Evolutionary conservation across 2,329 filamentous ascomycete species (phyloP).

Genomic region (Penicillium sp.): DNA sequence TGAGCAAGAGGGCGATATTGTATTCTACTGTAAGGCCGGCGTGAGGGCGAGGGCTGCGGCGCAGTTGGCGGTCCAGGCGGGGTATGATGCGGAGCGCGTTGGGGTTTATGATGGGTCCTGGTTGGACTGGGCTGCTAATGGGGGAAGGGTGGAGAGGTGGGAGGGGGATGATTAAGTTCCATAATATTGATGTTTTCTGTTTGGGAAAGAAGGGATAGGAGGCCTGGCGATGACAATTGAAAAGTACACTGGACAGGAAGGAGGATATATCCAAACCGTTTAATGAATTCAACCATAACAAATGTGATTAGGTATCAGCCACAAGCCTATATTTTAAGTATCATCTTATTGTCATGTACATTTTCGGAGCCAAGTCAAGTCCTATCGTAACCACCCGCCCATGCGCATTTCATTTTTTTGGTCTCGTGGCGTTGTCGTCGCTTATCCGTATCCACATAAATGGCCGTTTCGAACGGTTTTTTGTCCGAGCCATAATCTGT

Average conservation of each 20-base stretch:
- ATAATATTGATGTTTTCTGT: no score
- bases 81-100: slow-evolving; percentile 69
- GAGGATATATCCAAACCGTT: slow-evolving; percentile 2
- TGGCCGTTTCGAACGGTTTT: neutral
- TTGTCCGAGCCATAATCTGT: neutral
- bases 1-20: slow-evolving; percentile 47
- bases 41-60: slow-evolving; percentile 81
- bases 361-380: neutral
- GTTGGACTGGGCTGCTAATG: slow-evolving; percentile 78
- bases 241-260: neutral
- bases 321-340: slow-evolving; percentile 10
- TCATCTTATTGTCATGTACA: slow-evolving; percentile 15
- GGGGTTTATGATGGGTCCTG: slow-evolving; percentile 58
- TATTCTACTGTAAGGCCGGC: slow-evolving; percentile 95
- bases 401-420: neutral
- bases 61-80: slow-evolving; percentile 73
- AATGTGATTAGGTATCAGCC: slow-evolving; percentile 11
- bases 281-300: slow-evolving; percentile 9
- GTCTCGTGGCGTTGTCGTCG: neutral
- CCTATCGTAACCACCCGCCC: neutral
- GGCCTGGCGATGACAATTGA: neutral
- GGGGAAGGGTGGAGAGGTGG: slow-evolving; percentile 65
- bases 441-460: slow-evolving; percentile 9
- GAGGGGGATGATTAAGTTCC: slow-evolving; percentile 32
- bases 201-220: neutral